Evolutionary conservation across 2,329 filamentous ascomycete genomes (phyloP).

Genomic region (Ophiobolus disseminans): DNA sequence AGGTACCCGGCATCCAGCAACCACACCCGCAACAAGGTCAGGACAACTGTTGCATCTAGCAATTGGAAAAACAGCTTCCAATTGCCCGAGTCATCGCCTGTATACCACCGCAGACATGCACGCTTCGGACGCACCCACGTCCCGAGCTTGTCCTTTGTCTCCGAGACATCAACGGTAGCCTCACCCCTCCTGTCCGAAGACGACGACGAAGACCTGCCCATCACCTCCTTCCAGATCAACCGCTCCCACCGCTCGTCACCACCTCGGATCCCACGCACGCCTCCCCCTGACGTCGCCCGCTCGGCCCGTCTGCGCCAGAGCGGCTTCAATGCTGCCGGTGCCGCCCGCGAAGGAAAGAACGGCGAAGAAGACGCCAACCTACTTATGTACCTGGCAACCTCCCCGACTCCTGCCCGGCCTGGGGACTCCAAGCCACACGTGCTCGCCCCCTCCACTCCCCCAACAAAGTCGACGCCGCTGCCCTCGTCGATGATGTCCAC

Average conservation of each 20-base stretch:
- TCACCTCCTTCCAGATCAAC: slow-evolving; percentile 72
- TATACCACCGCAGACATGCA: slow-evolving; percentile 76
- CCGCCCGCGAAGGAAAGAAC: slow-evolving; percentile 59
- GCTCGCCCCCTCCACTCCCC: slow-evolving; percentile 62
- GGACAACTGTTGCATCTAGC: slow-evolving; percentile 60
- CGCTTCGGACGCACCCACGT: slow-evolving; percentile 74
- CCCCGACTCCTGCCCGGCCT: slow-evolving; percentile 81
- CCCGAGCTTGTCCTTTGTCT: slow-evolving; percentile 80
- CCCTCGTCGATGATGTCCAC: slow-evolving; percentile 92
- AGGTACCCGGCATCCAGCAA: slow-evolving; percentile 54
- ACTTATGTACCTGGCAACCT: slow-evolving; percentile 87
- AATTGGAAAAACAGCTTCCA: slow-evolving; percentile 81
- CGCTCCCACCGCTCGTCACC: slow-evolving; percentile 75
- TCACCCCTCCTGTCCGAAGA: slow-evolving; percentile 73
- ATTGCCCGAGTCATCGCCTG: slow-evolving; percentile 84
- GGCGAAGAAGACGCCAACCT: slow-evolving; percentile 86
- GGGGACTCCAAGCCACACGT: slow-evolving; percentile 54
- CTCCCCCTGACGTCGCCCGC: slow-evolving; percentile 48
- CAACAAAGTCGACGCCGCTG: slow-evolving; percentile 63
- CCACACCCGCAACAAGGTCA: slow-evolving; percentile 73
- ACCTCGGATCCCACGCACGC: slow-evolving; percentile 60
- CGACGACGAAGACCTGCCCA: slow-evolving; percentile 80
- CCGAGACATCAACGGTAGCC: slow-evolving; percentile 72
- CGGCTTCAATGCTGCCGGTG: slow-evolving; percentile 49
- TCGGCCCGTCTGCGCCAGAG: slow-evolving; percentile 51